phyloP scores from a whole-genome alignment of 1,284 basidiomycete genomes.

The Boletellus dicymbophilus region DNA sequence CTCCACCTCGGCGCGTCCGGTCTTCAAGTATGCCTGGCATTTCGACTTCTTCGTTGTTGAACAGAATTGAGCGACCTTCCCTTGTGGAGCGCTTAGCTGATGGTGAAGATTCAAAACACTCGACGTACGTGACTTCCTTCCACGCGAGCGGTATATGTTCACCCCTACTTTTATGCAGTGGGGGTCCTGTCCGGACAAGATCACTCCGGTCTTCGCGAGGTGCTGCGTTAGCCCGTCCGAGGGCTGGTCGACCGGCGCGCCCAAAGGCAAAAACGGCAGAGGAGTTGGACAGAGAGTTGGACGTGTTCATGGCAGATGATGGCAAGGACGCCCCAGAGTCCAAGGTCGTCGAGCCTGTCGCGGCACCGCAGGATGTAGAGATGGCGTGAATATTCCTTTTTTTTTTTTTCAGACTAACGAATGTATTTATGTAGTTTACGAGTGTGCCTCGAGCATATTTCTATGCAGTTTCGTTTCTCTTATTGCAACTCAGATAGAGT shows the following conservation, averaged over 20 bases:
- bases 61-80: constrained; percentile 37
- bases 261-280: constrained; percentile 69
- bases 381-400: too few relatives aligned
- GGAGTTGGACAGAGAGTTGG: constrained; percentile 90
- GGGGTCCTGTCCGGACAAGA: constrained; percentile 26
- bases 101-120: constrained; percentile 10
- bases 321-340: constrained; percentile 30
- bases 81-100: constrained; percentile 29
- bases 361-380: constrained; percentile 47
- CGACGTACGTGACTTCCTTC: constrained; percentile 10
- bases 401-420: too few relatives aligned
- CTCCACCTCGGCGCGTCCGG: constrained; percentile 38
- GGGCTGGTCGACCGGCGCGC: constrained; percentile 17
- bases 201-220: constrained; percentile 14
- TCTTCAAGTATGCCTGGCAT: constrained; percentile 32
- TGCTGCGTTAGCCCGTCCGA: constrained; percentile 13
- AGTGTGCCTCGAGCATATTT: neutral
- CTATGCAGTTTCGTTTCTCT: neutral
- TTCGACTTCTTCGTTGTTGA: constrained; percentile 29
- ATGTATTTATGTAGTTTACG: constrained; percentile 27
- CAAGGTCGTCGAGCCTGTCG: constrained; percentile 20
- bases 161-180: constrained; percentile 8
- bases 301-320: constrained; percentile 86
- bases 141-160: too few relatives aligned
- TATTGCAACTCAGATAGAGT: neutral